Evolutionary conservation across 352 stramenopile species (phyloP), one percentile per base, ranked within the genome.

Genomic region (Thraustotheca clavata): DNA sequence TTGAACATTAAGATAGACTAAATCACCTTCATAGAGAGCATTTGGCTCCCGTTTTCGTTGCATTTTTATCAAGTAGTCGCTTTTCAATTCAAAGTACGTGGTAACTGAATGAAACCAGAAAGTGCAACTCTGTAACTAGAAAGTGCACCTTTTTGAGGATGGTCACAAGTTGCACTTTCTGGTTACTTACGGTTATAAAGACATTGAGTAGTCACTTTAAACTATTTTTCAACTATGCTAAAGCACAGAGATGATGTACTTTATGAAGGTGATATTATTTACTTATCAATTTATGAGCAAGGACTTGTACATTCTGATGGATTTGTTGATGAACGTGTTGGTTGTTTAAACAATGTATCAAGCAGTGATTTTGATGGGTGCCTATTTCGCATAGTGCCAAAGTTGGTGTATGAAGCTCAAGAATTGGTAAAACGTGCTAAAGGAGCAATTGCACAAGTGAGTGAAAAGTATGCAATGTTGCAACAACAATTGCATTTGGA

Each of bases 241-340:
- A 43, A 34, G 18, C 57, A 46, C 9, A 18, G 43, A 3, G n/a
- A 12, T 8, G 12, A 33, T 22, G 40, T 31, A 2, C 14, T 65
- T 32, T 65, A 65, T 33, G 57, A 65, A 55, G 57, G 57, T 12
- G 57, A 65, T 24, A 65, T 48, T 11, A 43, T 65, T 9, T 55
- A 39, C 57, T 14, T 65, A 12, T 20, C 20, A 4, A 55, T 65
- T 33, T 16, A 65, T 14, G 57, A 26, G 29, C 27, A 36, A 8
- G 57, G 57, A 4, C 20, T 32, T 20, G 39, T 65, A 11, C 41
- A 65, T 20, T 54, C 36, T 2, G 57, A 65, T 24, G 57, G 57
- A 11, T 65, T 65, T 24, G 57, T 65, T 4, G 57, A 65, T 34
- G 40, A 65, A 20, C 35, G 39, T 4, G 41, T 65, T 24, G 32